A percentile compares a stretch with the other conserved stretches of the same genome.
These are phyloP conservation scores for Candida railenensis DNA, from an alignment of 805 yeast genomes.

Conservation along the genomic window DNA sequence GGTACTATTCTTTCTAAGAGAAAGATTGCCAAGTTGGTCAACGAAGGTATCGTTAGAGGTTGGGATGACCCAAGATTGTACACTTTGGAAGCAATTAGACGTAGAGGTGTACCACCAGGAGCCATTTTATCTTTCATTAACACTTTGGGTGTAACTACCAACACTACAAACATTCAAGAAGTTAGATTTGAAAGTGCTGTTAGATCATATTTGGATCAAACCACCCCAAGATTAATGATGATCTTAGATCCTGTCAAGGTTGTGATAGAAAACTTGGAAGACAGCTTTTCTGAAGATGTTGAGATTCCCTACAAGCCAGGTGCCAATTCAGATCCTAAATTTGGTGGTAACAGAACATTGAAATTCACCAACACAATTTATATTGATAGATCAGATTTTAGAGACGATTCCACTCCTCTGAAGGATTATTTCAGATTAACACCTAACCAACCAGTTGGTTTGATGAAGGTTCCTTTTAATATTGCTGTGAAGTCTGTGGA, in stretches of 20 bases:
- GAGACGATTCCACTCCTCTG: constrained; percentile 49
- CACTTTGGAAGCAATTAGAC: constrained; percentile 89
- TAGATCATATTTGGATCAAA: constrained; percentile 81
- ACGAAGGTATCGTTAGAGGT: constrained; percentile 77
- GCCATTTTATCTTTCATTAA: constrained; percentile 91
- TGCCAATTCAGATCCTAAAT: constrained; percentile 45
- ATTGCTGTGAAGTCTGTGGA: constrained; percentile 70
- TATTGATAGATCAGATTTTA: constrained; percentile 87
- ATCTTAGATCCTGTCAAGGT: constrained; percentile 83
- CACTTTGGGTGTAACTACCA: constrained; percentile 95
- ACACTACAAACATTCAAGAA: constrained; percentile 87
- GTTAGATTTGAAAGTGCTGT: constrained; percentile 87
- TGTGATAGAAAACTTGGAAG: constrained; percentile 76
- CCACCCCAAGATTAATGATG: constrained; percentile 95
- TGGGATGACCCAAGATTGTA: constrained; percentile 99
- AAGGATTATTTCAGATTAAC: constrained; percentile 89
- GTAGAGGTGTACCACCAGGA: constrained; percentile 99
- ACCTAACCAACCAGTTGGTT: constrained; percentile 92
- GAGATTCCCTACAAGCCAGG: constrained; percentile 92
- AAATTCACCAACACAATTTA: constrained; percentile 76
- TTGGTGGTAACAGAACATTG: constrained; percentile 67
- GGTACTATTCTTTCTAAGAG: constrained; percentile 95
- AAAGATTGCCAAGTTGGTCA: constrained; percentile 90
- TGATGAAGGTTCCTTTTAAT: constrained; percentile 85
- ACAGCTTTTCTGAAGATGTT: constrained; percentile 66